Conservation (phyloP, 805 yeast genomes). For the Lachancea waltii region DNA sequence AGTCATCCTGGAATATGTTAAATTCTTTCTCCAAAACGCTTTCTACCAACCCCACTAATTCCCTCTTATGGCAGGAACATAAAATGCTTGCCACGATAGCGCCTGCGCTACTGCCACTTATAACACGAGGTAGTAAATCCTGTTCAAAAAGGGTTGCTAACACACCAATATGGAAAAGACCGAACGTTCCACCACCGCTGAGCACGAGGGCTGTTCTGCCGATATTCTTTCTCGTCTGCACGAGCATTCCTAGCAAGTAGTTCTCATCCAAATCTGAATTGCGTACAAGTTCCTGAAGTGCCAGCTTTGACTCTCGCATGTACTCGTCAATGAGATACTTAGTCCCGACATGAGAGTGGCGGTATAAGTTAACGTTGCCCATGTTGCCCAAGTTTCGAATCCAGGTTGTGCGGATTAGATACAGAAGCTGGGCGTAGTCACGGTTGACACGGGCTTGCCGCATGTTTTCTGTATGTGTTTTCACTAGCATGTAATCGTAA, state of each 20-base stretch:
- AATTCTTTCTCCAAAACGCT: conserved; percentile 40
- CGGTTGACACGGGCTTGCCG: conserved; percentile 48
- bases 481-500: conserved; percentile 66
- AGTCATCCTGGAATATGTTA: conserved; percentile 53
- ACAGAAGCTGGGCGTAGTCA: conserved; percentile 58
- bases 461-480: conserved; percentile 47
- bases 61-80: conserved; percentile 73
- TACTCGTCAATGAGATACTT: conserved; percentile 78
- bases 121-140: conserved; percentile 73
- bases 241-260: conserved; percentile 67
- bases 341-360: conserved; percentile 80
- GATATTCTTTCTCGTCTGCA: conserved; percentile 82
- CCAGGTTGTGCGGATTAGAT: conserved; percentile 79
- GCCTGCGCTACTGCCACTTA: conserved; percentile 95
- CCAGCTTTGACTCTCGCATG: conserved; percentile 64
- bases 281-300: conserved; percentile 26
- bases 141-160: conserved; percentile 69
- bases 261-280: conserved; percentile 50
- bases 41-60: conserved; percentile 49
- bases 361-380: conserved; percentile 71
- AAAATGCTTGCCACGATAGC: conserved; percentile 87
- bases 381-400: conserved; percentile 79
- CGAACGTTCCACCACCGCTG: conserved; percentile 95
- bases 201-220: conserved; percentile 94
- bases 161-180: conserved; percentile 89